Percentiles rank a stretch among this genome's conserved stretches.
phyloP scores from a whole-genome alignment of 306 rosid species.

The Vachellia pachyceras region DNA sequence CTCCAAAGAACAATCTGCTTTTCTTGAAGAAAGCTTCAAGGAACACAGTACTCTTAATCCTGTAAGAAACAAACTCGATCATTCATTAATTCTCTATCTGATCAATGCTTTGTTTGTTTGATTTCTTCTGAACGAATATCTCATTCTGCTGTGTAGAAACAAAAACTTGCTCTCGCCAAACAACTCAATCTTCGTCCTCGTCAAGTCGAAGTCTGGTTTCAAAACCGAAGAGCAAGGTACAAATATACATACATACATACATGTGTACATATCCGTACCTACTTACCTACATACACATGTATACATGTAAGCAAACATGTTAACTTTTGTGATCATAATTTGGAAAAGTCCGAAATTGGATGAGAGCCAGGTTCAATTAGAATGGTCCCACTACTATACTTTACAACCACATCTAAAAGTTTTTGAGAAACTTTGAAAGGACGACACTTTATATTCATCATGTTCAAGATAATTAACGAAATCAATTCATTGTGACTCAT shows the following conservation, averaged over 20 bases:
- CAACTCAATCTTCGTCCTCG: constrained; percentile 90
- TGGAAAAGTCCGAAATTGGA: not conserved
- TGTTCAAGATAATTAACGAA: not conserved
- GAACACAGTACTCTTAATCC: constrained; percentile 93
- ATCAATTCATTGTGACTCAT: no score
- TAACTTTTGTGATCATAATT: not conserved
- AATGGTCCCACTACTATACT: not conserved
- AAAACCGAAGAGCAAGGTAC: constrained; percentile 96
- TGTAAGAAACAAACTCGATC: constrained; percentile 39
- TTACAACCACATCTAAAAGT: not conserved
- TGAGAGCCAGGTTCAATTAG: not conserved
- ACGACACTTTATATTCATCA: not conserved
- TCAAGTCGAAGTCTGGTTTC: constrained; percentile 99
- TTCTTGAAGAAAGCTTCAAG: constrained; percentile 96
- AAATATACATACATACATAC: not conserved
- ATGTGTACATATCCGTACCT: not conserved
- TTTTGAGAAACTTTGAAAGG: not conserved
- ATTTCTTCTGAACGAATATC: not conserved
- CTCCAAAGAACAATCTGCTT: constrained; percentile 91
- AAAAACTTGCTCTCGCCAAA: constrained; percentile 84
- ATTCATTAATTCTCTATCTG: no score
- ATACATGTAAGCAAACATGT: not conserved
- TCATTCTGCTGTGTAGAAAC: constrained; percentile 75
- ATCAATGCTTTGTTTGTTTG: not conserved
- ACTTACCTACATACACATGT: not conserved